Conservation (phyloP, 352 stramenopile genomes). For the Blastocystis sp. region DNA sequence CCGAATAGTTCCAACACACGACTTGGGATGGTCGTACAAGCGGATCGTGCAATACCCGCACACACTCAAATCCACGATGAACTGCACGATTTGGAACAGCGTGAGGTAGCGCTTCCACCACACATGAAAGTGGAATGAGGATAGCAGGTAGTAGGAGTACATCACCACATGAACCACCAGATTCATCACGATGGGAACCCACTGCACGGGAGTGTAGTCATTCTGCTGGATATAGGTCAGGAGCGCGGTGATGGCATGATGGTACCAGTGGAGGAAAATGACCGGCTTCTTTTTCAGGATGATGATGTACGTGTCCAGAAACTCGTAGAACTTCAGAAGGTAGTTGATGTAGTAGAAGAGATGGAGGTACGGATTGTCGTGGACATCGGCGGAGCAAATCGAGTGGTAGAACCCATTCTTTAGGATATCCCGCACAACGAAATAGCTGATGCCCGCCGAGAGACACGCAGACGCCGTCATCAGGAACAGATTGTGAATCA, state of each 20-base stretch:
- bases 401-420: constrained; percentile 60
- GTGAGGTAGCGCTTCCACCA: constrained; percentile 69
- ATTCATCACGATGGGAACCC: constrained; percentile 69
- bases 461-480: constrained; percentile 18
- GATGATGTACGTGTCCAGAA: constrained; percentile 71
- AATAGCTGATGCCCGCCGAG: constrained; percentile 23
- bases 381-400: constrained; percentile 48
- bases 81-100: constrained; percentile 67
- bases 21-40: not conserved
- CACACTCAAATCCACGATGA: constrained; percentile 59
- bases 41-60: constrained; percentile 55
- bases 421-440: constrained; percentile 49
- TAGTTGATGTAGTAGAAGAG: constrained; percentile 70
- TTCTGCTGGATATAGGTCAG: constrained; percentile 69
- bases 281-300: constrained; percentile 70
- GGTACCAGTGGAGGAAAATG: constrained; percentile 70
- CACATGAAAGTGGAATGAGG: constrained; percentile 50
- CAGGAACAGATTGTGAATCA: constrained; percentile 62
- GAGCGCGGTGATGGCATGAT: constrained; percentile 66
- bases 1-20: constrained; percentile 23
- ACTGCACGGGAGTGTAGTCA: constrained; percentile 67
- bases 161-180: constrained; percentile 67
- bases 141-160: constrained; percentile 68
- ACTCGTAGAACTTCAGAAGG: constrained; percentile 71
- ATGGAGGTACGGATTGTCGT: constrained; percentile 66